These are phyloP conservation scores for Solanum ahanhuiri DNA, from an alignment of 257 asterid species.

Conservation along the genomic window DNA sequence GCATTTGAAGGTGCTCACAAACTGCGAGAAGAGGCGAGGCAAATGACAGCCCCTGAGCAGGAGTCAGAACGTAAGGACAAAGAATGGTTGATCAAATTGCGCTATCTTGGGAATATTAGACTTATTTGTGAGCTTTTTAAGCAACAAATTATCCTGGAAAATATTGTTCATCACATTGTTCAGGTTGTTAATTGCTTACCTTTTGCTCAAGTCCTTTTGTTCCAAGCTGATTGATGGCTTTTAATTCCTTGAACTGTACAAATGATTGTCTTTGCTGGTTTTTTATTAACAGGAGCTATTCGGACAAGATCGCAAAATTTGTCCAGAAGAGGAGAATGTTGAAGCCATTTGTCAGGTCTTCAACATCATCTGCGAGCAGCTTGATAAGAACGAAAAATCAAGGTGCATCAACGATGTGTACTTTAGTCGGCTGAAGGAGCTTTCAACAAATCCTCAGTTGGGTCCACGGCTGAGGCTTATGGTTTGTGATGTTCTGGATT, in stretches of 20 bases:
- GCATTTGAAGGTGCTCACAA: slow-evolving; percentile 77
- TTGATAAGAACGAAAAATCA: slow-evolving; percentile 63
- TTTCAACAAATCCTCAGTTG: slow-evolving; percentile 64
- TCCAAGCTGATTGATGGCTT: neutral
- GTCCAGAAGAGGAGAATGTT: slow-evolving; percentile 39
- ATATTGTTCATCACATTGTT: slow-evolving; percentile 90
- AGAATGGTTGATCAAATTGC: slow-evolving; percentile 70
- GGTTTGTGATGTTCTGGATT: slow-evolving; percentile 76
- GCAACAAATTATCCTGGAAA: slow-evolving; percentile 90
- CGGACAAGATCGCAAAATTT: slow-evolving; percentile 44
- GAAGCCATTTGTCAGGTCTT: slow-evolving; percentile 97
- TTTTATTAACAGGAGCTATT: slow-evolving; percentile 47
- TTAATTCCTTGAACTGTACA: neutral
- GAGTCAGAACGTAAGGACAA: slow-evolving; percentile 73
- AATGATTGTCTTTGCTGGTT: neutral
- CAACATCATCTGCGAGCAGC: slow-evolving; percentile 80
- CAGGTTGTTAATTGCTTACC: slow-evolving; percentile 37
- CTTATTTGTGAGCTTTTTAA: slow-evolving; percentile 94
- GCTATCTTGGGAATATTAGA: slow-evolving; percentile 89
- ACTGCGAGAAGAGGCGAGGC: slow-evolving; percentile 69
- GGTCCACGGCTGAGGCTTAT: slow-evolving; percentile 69
- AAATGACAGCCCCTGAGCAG: slow-evolving; percentile 82
- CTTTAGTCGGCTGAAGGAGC: slow-evolving; percentile 57
- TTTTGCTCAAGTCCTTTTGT: neutral
- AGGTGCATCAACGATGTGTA: slow-evolving; percentile 53